Base-by-base conservation (phyloP, 495 filamentous ascomycete genomes). In the Saxispiralis lemnorum region DNA sequence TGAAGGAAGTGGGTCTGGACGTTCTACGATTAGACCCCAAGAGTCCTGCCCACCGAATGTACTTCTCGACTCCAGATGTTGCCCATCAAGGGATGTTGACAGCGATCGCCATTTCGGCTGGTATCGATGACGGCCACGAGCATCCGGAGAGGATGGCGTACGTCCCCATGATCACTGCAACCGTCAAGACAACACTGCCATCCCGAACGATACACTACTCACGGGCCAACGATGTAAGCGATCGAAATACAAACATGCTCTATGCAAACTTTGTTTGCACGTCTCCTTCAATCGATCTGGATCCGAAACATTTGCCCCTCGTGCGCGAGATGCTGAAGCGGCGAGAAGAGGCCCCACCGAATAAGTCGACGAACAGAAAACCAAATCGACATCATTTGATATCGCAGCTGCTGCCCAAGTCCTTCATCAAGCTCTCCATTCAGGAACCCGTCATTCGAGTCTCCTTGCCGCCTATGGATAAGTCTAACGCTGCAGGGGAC, bases 41-140 rank as follows among this genome's bases (percentile, higher is more conserved):
- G 52, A 93, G 83, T 31, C 86, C 89, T 0, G 88, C 86, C 2
- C 89, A 99, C 70, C 79, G 87, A 41, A 99, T 99, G 89, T 99
- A 99, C 63, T 99, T 99, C 59, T 85, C 86, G 12, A 76, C 80
- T 10, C 76, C 80, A 41, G 92, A 95, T 53, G 73, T 95, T 49
- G 89, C 89, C 15, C 89, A 99, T 56, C 87, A 99, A 66, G 89
- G 89, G 17, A 69, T 99, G 35, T 68, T 92, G 21, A 86, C 89
- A 14, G 89, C 84, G 5, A 79, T 95, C 16, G 92, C 89, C 5
- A 78, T 96, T 31, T 87, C 87, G 1, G 69, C 95, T 44, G 89
- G 84, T 45, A 66, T 99, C 35, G 86, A 93, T 53, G 83, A 95
- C 60, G 83, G 83, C 19, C 70, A 76, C 13, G 81, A 80, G 9